A percentile compares a stretch with the other conserved stretches of the same genome.
Evolutionary conservation across 805 yeast species (phyloP).

Genomic region (Wickerhamiella australiensis): DNA sequence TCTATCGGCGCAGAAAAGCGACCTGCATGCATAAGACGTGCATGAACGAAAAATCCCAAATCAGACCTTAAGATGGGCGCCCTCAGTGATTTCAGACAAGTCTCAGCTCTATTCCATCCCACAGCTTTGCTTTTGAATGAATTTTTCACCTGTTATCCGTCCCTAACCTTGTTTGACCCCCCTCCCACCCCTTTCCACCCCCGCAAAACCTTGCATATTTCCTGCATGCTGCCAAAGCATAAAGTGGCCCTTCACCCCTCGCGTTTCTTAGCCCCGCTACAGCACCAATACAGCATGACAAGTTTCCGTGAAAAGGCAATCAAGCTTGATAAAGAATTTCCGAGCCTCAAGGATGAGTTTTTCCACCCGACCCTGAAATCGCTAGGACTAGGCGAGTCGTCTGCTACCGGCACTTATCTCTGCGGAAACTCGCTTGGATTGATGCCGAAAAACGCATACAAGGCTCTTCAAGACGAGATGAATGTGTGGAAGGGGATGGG

Average conservation of each 20-base stretch:
- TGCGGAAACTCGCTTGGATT: constrained; percentile 94
- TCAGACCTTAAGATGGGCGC: background rate
- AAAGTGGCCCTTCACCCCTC: background rate
- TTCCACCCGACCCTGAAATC: constrained; percentile 55
- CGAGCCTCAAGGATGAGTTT: constrained; percentile 38
- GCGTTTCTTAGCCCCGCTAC: too few species aligned
- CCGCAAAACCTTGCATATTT: background rate
- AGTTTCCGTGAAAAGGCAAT: constrained; percentile 13
- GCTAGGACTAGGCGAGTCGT: constrained; percentile 35
- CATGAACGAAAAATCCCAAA: background rate
- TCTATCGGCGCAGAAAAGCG: background rate
- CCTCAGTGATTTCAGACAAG: background rate
- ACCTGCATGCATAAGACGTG: background rate
- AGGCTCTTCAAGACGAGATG: constrained; percentile 51
- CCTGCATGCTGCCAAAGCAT: constrained; percentile 4
- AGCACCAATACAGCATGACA: background rate
- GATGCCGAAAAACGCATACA: constrained; percentile 57
- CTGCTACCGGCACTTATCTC: constrained; percentile 40
- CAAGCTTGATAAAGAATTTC: constrained; percentile 33
- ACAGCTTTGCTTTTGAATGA: too few species aligned
- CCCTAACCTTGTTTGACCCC: too few species aligned
- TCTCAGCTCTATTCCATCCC: too few species aligned
- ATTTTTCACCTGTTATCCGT: background rate
- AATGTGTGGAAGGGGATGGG: constrained; percentile 74
- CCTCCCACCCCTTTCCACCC: background rate